Conservation (phyloP, 257 asterid species). For the Avicennia marina region DNA sequence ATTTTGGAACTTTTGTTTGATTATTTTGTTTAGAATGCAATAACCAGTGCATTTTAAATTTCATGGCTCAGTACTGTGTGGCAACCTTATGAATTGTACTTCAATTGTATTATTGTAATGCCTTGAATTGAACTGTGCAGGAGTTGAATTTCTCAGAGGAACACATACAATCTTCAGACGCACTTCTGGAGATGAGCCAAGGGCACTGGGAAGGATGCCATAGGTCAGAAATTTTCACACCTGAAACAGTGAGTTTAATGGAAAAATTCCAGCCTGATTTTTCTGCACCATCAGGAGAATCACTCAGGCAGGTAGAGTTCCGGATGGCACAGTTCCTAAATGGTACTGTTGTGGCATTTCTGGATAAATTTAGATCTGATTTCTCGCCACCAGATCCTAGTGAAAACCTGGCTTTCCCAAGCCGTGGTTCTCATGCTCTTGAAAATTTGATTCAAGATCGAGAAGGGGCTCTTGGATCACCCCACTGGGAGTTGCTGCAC, state of each 20-base stretch:
- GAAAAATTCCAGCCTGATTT: slow-evolving; percentile 88
- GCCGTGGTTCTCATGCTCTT: slow-evolving; percentile 29
- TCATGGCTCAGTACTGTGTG: background rate
- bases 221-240: slow-evolving; percentile 64
- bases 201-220: slow-evolving; percentile 99
- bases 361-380: slow-evolving; percentile 66
- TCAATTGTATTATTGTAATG: background rate
- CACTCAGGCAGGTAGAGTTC: slow-evolving; percentile 92
- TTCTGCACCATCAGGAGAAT: slow-evolving; percentile 88
- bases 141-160: slow-evolving; percentile 80
- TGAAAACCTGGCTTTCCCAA: slow-evolving; percentile 37
- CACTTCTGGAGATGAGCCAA: slow-evolving; percentile 80
- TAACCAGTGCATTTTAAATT: background rate
- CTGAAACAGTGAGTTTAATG: slow-evolving; percentile 62
- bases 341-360: slow-evolving; percentile 53
- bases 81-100: background rate
- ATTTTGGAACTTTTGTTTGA: background rate
- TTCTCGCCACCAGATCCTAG: slow-evolving; percentile 74
- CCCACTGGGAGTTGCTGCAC: slow-evolving; percentile 55
- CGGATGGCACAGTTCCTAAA: slow-evolving; percentile 93
- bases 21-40: background rate
- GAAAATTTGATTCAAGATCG: slow-evolving; percentile 39
- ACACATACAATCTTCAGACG: slow-evolving; percentile 74
- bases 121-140: slow-evolving; percentile 38
- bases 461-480: slow-evolving; percentile 44